Evolutionary conservation across 2,329 filamentous ascomycete species (phyloP), one percentile per base, ranked within the genome.

Genomic region (Cladophialophora bantiana): DNA sequence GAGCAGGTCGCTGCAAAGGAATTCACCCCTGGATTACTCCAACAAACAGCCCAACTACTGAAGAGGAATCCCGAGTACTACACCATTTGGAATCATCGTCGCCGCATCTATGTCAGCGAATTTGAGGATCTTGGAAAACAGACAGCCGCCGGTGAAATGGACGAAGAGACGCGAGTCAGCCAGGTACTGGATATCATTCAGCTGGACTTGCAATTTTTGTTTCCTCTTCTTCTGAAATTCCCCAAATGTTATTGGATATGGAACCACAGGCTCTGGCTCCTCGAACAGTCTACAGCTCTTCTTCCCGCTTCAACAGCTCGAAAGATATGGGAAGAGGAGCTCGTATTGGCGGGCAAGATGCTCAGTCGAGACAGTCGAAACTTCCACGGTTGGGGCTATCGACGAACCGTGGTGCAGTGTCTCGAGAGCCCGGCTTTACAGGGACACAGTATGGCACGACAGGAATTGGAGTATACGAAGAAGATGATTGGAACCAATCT

Each of bases 181-280:
- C 78, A 68, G 52, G 76, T 81, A 35, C 77, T 82, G 50, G 80
- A 87, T 2, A 76, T 90, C 36, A 84, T 98, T 68, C 85, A 86
- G 55, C 83, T 86, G 63, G 95, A 99, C 77, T 83, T 99, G 38
- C 81, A 82, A 56, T 97, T 97, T 75, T 89, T 94, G 38, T 87
- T 97, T 48, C 92, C 92, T 0, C 85, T 99, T 20, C 86, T 99
- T 58, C 85, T 92, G 70, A 88, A 93, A 71, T 94, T 88, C 71
- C 95, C 95, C 6, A 99, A 99, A 78, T 98, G 95, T 83, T 99
- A 99, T 82, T 98, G 95, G 94, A 94, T 99, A 75, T 99, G 95
- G 95, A 96, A 97, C 73, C 94, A 97, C 79, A 89, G 95, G 34
- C 80, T 90, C 54, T 99, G 95, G 94, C 82, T 94, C 2, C 83